Evolutionary conservation across 1,284 basidiomycete species (phyloP), one percentile per base, ranked within the genome.

Genomic region (Marasmius oreades): DNA sequence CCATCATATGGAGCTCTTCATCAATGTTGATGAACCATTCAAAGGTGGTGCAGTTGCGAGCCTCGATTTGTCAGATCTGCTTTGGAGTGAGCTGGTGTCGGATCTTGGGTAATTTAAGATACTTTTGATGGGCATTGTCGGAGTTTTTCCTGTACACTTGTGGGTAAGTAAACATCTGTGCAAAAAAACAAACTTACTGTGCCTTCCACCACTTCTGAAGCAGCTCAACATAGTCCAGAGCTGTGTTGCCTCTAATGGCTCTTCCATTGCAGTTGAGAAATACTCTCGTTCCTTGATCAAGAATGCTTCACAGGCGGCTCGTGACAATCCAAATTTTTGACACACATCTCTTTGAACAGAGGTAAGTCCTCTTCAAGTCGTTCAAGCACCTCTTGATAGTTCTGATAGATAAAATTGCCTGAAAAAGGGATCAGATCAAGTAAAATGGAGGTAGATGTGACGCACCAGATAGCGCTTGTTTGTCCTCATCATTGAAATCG

Each of bases 351-450:
- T 1, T 59, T 51, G 5, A 55, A 42, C 5, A 63, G 43, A 0
- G 26, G 55, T 0, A 44, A 22, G 34, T 65, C 59, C 0, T 57
- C 52, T 0, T 26, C 10, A 22, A 68, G 59, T 42, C 67, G 63
- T 6, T 53, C 26, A 8, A 66, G 52, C 0, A 64, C 64, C 43
- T 67, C 65, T 1, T 59, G 50, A 46, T 69, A 69, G 47, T 71
- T 48, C 18, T 48, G 46, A 48, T 10, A 31, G 5, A 48, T 24
- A 31, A 48, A 31, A 18, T 48, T 48, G 3, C 46, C 46, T 48
- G 16, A 14, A 24, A 33, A 26, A 5, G 6, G 4, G 22, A 5
- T 46, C 11, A 22, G 16, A 28, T 4, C 7, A 28, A 14, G 16
- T 18, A 48, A n/a, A n/a, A 28, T 11, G 6, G 18, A 52, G 51